Conservation (phyloP, 2,329 filamentous ascomycete genomes). For the Stenocarpella maydis region DNA sequence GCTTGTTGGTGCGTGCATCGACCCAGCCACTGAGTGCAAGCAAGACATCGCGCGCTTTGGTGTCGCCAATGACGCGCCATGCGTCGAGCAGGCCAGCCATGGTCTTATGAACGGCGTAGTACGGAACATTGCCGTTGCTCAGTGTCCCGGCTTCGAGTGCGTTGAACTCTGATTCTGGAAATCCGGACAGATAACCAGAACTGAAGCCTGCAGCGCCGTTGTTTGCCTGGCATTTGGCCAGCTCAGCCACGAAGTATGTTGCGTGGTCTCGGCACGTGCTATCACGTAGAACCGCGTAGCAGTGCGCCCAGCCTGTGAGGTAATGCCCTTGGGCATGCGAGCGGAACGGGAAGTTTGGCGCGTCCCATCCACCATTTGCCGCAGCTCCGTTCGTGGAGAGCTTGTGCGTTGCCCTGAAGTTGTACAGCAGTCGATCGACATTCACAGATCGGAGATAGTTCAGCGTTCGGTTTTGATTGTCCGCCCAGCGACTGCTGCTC, state of each 20-base stretch:
- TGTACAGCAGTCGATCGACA: slow-evolving; percentile 56
- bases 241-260: slow-evolving; percentile 53
- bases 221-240: slow-evolving; percentile 60
- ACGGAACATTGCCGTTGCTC: slow-evolving; percentile 59
- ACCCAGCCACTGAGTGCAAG: slow-evolving; percentile 57
- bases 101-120: slow-evolving; percentile 64
- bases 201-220: slow-evolving; percentile 54
- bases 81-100: slow-evolving; percentile 60
- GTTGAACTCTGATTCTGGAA: slow-evolving; percentile 59
- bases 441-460: slow-evolving; percentile 56
- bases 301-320: slow-evolving; percentile 55
- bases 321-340: slow-evolving; percentile 60
- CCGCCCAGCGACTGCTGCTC: slow-evolving; percentile 47
- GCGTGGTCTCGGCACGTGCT: slow-evolving; percentile 55
- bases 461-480: slow-evolving; percentile 56
- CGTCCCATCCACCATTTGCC: slow-evolving; percentile 61
- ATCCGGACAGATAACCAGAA: slow-evolving; percentile 58
- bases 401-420: slow-evolving; percentile 56
- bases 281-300: slow-evolving; percentile 45
- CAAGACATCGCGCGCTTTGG: slow-evolving; percentile 52
- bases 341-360: slow-evolving; percentile 61
- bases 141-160: slow-evolving; percentile 53
- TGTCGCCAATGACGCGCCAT: slow-evolving; percentile 54
- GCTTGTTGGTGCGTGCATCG: slow-evolving; percentile 52
- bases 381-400: slow-evolving; percentile 55